Base-by-base conservation (phyloP, 1,284 basidiomycete species). In the Irpex sp. region DNA sequence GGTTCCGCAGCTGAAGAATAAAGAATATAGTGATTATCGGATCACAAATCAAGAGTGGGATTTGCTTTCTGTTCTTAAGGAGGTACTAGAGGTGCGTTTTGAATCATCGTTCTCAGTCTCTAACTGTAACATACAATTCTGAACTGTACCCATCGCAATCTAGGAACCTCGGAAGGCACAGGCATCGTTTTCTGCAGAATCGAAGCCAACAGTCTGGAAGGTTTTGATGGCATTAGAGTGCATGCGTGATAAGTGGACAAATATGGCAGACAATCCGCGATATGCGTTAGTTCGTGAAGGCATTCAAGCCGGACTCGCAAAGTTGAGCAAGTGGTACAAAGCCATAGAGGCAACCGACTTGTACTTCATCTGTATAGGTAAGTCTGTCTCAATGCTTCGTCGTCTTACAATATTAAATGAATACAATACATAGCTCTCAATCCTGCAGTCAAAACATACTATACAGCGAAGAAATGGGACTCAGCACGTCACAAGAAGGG, bases 241-340 rank as follows among this genome's bases (percentile, higher is more conserved):
- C 48, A 58, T 72, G 9, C 57, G 56, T 4, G 60, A 68, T 38
- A 37, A 55, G 1, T 75, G 73, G 71, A 52, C 61, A 13, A 69
- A 59, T 9, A 71, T 74, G 65, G 62, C 68, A 2, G 57, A 62
- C 13, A 47, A 60, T 1, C 59, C 65, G 1, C 62, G 64, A 52
- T 75, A 70, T 57, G 49, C 8, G 2, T 51, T 62, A 7, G 57
- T 75, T 19, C 49, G 61, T 8, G 57, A 61, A 19, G 66, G 69
- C 1, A 67, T 75, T 49, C 11, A 66, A 37, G 66, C 67, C 13
- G 74, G 74, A 0, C 58, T 75, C 2, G 64, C 59, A 6, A 76
- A 73, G 54, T 31, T 75, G 9, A 38, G 64, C 21, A 76, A 75
- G 60, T 75, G 73, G 74, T 72, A 75, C 62, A 21, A 58, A 2